Base-by-base conservation (phyloP, 257 asterid genomes). In the Nicotiana knightiana region DNA sequence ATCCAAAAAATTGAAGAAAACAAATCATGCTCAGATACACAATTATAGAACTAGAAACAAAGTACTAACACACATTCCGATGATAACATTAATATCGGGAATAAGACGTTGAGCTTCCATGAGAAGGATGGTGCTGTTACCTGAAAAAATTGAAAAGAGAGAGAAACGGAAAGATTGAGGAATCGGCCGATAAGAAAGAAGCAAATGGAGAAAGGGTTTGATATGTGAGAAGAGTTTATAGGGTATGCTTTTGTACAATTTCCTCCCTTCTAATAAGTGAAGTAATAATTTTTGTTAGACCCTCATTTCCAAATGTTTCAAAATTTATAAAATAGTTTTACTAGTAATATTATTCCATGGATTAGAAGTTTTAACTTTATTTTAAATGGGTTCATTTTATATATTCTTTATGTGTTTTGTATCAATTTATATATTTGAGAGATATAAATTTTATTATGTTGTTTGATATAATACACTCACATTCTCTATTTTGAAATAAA, bases 181-280 rank as follows among this genome's bases (percentile, higher is more conserved):
- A 39, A 68, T 68, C 77, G 77, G 33, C 26, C 77, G 77, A n/a
- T 68, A n/a, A 68, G 57, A 54, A 39, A 68, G 17, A 68, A 37
- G 57, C 57, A 51, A 13, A 68, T 10, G 54, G 32, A 68, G 43
- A 9, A 68, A 39, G 43, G 77, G 77, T 43, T 30, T 68, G 57
- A 68, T 68, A 68, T 39, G 57, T n/a, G 77, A 9, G 77, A 67
- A 16, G 6, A 30, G 10, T 30, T 65, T 30, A 12, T 65, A 28
- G 46, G 46, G 46, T 64, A 28, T 28, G 70, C 33, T 64, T 21
- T 39, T 28, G 37, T 30, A 65, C 18, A 15, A 66, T 32, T 32
- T 66, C 66, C 15, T 61, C 66, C 66, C 28, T 32, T 33, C 48
- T 17, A 39, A 6, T 39, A 39, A 39, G 46, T 39, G 46, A 39